Evolutionary conservation across 129 eudicot genomes (phyloP), one percentile per base, ranked within the genome.

Genomic region (Flaveria robusta): DNA sequence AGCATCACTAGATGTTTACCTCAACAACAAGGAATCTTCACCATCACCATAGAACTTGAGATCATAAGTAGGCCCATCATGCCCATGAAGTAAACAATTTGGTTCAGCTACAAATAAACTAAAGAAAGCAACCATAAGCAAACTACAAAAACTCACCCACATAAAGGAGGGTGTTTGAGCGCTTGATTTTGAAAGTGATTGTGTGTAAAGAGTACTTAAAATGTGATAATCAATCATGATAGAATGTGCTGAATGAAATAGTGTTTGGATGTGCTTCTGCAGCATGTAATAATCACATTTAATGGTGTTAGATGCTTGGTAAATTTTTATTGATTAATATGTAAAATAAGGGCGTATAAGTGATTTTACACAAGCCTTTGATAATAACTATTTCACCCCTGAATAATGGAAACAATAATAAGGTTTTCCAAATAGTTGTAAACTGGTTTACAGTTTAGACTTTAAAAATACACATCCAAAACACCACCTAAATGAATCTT

Each of bases 31-130:
- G 9, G 92, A 81, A 75, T 91, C 93, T n/a, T 86, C 89, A 7
- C 77, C 88, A n/a, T 77, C 69, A 16, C 87, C 91, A 56, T 86
- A 91, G 75, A 94, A 91, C 80, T 94, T 88, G 66, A 94, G 87
- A 87, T 91, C 98, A 84, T 94, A 94, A 65, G 93, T 90, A 37
- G 97, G 96, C 14, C 97, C 98, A 70, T 91, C 90, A 75, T 94
- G 98, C 60, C 85, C 98, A 64, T 76, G 92, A 74, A 84, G 70
- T 71, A 87, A 77, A 72, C 84, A 84, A n/a, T 24, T 66, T 2
- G 98, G 97, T 78, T 89, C 87, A 52, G 93, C 90, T 74, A 77
- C 85, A 52, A 26, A 37, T 76, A 87, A 86, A 76, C 98, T 90
- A 60, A 52, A 71, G 81, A 79, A 13, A 13, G 45, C 50, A 49